Base-by-base conservation (phyloP, 148 eudicot genomes). In the Tetragonia tetragonoides region DNA sequence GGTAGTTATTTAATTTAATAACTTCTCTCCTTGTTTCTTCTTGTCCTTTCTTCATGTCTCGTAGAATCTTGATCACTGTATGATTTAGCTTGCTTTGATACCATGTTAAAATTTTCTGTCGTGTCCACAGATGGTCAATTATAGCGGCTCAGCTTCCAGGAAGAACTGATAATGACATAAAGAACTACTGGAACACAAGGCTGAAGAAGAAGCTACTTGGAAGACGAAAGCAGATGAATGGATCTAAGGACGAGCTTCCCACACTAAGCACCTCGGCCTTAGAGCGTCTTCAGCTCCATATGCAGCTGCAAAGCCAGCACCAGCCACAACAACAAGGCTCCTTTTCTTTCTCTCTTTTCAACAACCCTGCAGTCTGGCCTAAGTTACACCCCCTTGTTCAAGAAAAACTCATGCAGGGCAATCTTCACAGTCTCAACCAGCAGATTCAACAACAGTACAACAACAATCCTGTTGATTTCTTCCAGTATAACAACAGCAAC, bases 61-160 rank as follows among this genome's bases (percentile, higher is more conserved):
- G 10, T 72, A 57, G 77, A 69, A 40, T 83, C 68, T 77, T 46
- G 44, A 68, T 5, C 18, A 3, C 37, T 68, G 0, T 40, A 37
- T 2, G n/a, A 20, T 14, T 17, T 59, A 20, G 21, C 28, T 0
- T 4, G 12, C 10, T 44, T 51, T 77, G 10, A 66, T 77, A 51
- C 60, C 3, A 20, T 72, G 40, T 61, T 76, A 70, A 47, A 4
- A 57, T 14, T 21, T 18, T 11, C 24, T 75, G 17, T 39, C 3
- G 20, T 51, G 20, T 51, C n/a, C 37, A 4, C 62, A 93, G 99
- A 85, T 95, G 99, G 97, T 95, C 97, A 56, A 89, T 95, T 79
- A 95, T 95, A 84, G 99, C 97, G 4, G 98, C 99, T 46, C 98
- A 93, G 51, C 76, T 95, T 63, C 99, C 99, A 3, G 99, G 97